Evolutionary conservation across 768 basidiomycete species (phyloP).

Genomic region (Trametes punicea): DNA sequence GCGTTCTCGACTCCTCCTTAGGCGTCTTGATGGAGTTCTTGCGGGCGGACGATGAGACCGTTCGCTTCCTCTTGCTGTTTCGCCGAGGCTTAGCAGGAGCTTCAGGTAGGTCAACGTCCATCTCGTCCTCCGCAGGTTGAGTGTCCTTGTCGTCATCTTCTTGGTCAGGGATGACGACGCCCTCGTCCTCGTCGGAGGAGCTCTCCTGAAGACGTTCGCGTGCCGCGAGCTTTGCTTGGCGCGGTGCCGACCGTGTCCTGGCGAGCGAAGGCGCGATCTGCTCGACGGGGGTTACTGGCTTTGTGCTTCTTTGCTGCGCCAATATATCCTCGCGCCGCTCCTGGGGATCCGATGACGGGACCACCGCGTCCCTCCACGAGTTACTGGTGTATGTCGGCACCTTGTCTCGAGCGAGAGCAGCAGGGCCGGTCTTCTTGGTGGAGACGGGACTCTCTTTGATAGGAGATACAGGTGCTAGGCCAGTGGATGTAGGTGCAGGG

Average conservation of each 20-base stretch:
- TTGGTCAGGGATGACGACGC: conserved; percentile 26
- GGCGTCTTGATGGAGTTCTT: conserved; percentile 25
- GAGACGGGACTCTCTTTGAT: background rate
- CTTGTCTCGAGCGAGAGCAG: background rate
- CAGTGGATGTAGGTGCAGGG: no score
- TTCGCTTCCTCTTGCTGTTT: conserved; percentile 25
- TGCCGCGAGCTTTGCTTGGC: conserved; percentile 9
- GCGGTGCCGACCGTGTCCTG: conserved; percentile 4
- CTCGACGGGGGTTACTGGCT: conserved; percentile 6
- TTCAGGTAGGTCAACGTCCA: conserved; percentile 15
- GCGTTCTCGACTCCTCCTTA: conserved; percentile 10
- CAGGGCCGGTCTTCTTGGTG: conserved; percentile 11
- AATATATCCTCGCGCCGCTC: conserved; percentile 38
- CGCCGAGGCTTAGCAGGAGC: conserved; percentile 48
- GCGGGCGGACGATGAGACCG: conserved; percentile 18
- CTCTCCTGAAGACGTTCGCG: conserved; percentile 5
- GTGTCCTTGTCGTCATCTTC: conserved; percentile 42
- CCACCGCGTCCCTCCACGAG: conserved; percentile 25
- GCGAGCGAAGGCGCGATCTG: background rate
- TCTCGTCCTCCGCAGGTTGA: conserved; percentile 20
- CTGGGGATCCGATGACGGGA: conserved; percentile 61
- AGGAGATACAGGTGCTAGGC: no score
- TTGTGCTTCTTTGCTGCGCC: conserved; percentile 5
- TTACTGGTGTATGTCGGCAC: conserved; percentile 10
- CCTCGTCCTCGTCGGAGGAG: conserved; percentile 34